Percentiles rank a stretch among this genome's conserved stretches.
Evolutionary conservation across 2,329 filamentous ascomycete genomes (phyloP).

Genomic region (Pezicula rhizophila): DNA sequence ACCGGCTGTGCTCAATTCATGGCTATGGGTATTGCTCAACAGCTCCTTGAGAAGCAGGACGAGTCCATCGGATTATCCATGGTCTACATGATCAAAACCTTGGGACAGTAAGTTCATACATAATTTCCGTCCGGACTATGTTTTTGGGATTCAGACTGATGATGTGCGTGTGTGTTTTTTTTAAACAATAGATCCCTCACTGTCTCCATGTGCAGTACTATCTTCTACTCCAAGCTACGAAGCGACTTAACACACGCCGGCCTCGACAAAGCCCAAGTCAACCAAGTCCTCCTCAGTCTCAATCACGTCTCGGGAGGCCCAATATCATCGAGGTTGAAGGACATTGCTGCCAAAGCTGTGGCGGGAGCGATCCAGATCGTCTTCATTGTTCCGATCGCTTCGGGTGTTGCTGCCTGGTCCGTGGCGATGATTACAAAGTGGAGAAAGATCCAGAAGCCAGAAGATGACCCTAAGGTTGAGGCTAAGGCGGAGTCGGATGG

Average conservation of each 20-base stretch:
- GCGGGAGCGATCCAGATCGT: not conserved
- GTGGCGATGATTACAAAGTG: not conserved
- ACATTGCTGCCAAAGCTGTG: not conserved
- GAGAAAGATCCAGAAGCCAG: not conserved
- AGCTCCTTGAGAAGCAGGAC: not conserved
- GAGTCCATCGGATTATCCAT: not conserved
- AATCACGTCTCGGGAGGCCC: not conserved
- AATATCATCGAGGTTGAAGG: not conserved
- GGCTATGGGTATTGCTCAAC: slow-evolving; percentile 4
- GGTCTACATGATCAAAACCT: slow-evolving; percentile 3
- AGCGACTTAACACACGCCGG: not conserved
- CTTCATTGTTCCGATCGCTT: not conserved
- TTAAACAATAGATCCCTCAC: not conserved
- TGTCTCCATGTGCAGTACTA: slow-evolving; percentile 1
- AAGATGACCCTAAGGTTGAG: not conserved
- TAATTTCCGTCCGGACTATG: not conserved
- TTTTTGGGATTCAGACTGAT: not conserved
- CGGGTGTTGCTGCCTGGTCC: not conserved
- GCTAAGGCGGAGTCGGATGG: no score
- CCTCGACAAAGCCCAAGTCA: not conserved
- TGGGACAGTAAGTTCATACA: not conserved
- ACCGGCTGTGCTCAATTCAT: slow-evolving; percentile 2
- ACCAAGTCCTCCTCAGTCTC: not conserved
- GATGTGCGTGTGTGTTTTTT: no score
- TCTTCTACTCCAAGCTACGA: not conserved